These are phyloP conservation scores for Verticillium isaacii DNA, from an alignment of 2,329 filamentous ascomycete genomes.

Conservation along the genomic window DNA sequence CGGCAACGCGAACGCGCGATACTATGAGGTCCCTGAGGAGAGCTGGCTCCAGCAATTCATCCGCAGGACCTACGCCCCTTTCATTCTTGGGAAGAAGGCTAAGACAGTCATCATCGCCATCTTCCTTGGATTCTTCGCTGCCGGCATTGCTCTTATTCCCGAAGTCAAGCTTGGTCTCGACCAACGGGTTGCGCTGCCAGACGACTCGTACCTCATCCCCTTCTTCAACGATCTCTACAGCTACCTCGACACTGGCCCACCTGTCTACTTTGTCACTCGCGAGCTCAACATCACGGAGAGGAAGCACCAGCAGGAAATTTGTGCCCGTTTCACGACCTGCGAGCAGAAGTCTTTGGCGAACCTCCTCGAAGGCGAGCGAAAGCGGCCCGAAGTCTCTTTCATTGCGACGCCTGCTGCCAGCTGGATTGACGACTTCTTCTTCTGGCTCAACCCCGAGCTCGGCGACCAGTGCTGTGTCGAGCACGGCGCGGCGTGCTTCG, in stretches of 20 bases:
- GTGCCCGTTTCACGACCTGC: conserved; percentile 87
- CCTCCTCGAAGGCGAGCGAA: conserved; percentile 89
- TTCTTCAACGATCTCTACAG: conserved; percentile 96
- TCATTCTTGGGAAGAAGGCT: conserved; percentile 71
- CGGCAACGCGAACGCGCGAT: conserved; percentile 51
- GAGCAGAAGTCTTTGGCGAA: conserved; percentile 79
- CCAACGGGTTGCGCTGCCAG: conserved; percentile 89
- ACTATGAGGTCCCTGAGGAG: conserved; percentile 77
- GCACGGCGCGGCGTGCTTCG: conserved; percentile 70
- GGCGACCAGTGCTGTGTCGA: conserved; percentile 68
- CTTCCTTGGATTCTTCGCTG: conserved; percentile 85
- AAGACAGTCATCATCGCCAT: conserved; percentile 73
- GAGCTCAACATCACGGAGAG: conserved; percentile 75
- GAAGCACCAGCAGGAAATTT: conserved; percentile 76
- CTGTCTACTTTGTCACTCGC: conserved; percentile 91
- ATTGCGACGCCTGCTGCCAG: conserved; percentile 84
- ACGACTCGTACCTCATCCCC: conserved; percentile 88
- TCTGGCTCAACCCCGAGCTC: conserved; percentile 84
- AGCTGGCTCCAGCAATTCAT: conserved; percentile 82
- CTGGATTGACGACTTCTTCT: conserved; percentile 90
- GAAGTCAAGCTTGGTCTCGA: conserved; percentile 83
- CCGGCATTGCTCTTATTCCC: conserved; percentile 78
- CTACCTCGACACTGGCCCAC: conserved; percentile 87
- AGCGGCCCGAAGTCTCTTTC: conserved; percentile 81
- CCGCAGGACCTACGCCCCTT: conserved; percentile 81